A percentile compares a stretch with the other conserved stretches of the same genome.
These are phyloP conservation scores for Perkinsus olseni DNA, from an alignment of 169 alveolate species.

Conservation along the genomic window DNA sequence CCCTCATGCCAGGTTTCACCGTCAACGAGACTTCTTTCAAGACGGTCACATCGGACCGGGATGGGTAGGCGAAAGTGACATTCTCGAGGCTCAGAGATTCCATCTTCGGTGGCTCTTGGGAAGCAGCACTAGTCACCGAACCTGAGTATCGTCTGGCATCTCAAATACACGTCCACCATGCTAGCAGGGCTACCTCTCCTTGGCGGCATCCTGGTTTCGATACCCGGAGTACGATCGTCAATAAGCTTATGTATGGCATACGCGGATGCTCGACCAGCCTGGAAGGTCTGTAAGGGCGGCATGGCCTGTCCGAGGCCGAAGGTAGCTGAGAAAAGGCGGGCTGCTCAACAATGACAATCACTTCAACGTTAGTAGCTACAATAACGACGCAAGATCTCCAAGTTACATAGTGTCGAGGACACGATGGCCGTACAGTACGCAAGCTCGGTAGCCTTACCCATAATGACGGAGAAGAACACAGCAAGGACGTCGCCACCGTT, in stretches of 20 bases:
- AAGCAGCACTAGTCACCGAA: not conserved
- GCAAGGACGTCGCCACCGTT: not conserved
- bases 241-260: not conserved
- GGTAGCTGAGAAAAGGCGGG: not conserved
- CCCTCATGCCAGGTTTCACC: not conserved
- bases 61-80: not conserved
- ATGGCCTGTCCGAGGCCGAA: not conserved
- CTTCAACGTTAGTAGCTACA: too few species aligned
- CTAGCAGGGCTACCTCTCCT: not conserved
- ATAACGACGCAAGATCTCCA: too few species aligned
- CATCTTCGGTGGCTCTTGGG: not conserved
- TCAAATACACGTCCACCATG: not conserved
- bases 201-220: not conserved
- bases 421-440: not conserved
- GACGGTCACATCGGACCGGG: not conserved
- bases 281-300: not conserved
- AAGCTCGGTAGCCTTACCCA: not conserved
- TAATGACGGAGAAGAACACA: not conserved
- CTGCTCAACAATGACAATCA: not conserved
- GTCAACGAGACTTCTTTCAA: not conserved
- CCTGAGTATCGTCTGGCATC: not conserved
- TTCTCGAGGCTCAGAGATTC: not conserved
- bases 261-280: not conserved
- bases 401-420: too few species aligned
- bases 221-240: not conserved